phyloP scores from a whole-genome alignment of 192 early-diverging fungal genomes.

The Rhizoclosmatium sp. region DNA sequence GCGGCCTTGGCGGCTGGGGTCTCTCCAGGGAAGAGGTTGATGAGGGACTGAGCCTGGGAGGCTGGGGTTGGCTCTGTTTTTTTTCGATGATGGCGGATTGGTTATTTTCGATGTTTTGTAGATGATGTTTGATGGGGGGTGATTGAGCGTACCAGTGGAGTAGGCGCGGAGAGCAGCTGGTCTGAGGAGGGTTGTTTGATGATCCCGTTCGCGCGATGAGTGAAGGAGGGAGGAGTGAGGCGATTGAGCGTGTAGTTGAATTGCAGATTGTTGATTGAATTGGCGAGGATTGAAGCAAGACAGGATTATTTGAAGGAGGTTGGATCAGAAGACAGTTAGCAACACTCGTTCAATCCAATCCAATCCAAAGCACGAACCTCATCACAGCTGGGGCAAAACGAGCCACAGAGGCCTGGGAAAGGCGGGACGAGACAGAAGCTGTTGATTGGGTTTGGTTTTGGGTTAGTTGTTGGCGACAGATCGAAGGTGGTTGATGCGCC shows the following conservation, averaged over 20 bases:
- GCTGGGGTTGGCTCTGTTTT: slow-evolving; percentile 10
- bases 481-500: too few species aligned
- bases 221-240: background rate
- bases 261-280: background rate
- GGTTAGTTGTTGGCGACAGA: too few species aligned
- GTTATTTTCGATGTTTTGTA: background rate
- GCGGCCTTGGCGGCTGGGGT: slow-evolving; percentile 88
- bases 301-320: background rate
- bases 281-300: background rate
- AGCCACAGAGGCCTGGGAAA: slow-evolving; percentile 5
- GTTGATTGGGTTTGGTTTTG: background rate
- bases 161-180: slow-evolving; percentile 14
- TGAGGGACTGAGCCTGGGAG: slow-evolving; percentile 78
- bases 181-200: slow-evolving; percentile 3
- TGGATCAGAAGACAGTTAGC: background rate
- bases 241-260: too few species aligned
- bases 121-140: background rate
- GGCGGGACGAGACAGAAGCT: slow-evolving; percentile 18
- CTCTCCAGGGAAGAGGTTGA: slow-evolving; percentile 92
- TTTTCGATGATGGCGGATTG: background rate
- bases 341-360: background rate
- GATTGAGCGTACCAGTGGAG: background rate
- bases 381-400: slow-evolving; percentile 25
- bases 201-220: background rate
- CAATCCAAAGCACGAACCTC: slow-evolving; percentile 8